Evolutionary conservation across 2,329 filamentous ascomycete genomes (phyloP).

Genomic region (Aulographum hederae): DNA sequence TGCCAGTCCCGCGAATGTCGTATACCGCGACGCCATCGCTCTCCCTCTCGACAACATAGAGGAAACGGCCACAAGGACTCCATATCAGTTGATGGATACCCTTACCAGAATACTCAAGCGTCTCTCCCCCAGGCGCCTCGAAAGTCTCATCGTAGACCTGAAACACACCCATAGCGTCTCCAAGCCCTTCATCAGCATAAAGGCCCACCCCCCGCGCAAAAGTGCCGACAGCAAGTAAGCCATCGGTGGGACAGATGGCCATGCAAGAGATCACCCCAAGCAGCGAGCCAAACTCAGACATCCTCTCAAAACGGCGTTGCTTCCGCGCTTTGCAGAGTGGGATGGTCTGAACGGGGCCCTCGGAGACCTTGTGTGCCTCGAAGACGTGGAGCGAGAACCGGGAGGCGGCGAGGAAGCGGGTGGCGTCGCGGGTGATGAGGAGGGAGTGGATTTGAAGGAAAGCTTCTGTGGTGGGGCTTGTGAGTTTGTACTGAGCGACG

Average conservation of each 20-base stretch:
- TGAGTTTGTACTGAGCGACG: conserved; percentile 30
- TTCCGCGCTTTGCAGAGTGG: conserved; percentile 27
- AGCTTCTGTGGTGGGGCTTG: conserved; percentile 36
- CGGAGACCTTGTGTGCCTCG: conserved; percentile 29
- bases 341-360: conserved; percentile 23
- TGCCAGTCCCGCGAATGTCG: conserved; percentile 36
- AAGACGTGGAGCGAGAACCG: conserved; percentile 35
- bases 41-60: conserved; percentile 38
- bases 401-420: conserved; percentile 38
- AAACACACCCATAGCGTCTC: conserved; percentile 33
- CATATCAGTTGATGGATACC: conserved; percentile 39
- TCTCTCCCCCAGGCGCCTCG: conserved; percentile 12
- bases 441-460: conserved; percentile 37
- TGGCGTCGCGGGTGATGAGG: conserved; percentile 28
- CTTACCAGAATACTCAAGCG: conserved; percentile 21
- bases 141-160: conserved; percentile 24
- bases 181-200: conserved; percentile 31
- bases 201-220: conserved; percentile 36
- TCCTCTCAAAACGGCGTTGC: background rate
- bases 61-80: conserved; percentile 38
- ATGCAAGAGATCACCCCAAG: conserved; percentile 34
- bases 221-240: conserved; percentile 36
- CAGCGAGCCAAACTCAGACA: background rate
- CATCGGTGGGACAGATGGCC: conserved; percentile 23
- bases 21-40: conserved; percentile 38